A percentile compares a stretch with the other conserved stretches of the same genome.
Evolutionary conservation across 2,329 filamentous ascomycete species (phyloP).

Genomic region (Monilinia fructicola): DNA sequence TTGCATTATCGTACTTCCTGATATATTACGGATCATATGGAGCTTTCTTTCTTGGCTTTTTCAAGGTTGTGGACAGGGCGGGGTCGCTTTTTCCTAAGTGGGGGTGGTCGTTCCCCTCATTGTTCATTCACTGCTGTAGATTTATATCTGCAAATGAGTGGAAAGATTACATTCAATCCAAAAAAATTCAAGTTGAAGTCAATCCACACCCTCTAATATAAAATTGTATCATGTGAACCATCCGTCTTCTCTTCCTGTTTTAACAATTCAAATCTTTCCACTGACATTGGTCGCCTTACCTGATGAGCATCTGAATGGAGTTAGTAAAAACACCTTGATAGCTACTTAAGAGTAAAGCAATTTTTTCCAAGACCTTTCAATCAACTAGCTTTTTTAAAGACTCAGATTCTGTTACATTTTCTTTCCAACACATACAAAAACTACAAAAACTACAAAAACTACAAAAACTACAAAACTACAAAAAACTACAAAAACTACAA

Average conservation of each 20-base stretch:
- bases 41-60: background rate
- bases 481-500: too few species aligned
- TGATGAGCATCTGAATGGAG: conserved; percentile 2
- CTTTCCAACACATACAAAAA: background rate
- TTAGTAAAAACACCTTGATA: conserved; percentile 17
- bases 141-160: background rate
- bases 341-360: conserved; percentile 10
- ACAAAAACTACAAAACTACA: too few species aligned
- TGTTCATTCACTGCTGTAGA: conserved; percentile 8
- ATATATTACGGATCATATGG: background rate
- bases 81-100: background rate
- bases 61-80: background rate
- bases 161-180: background rate
- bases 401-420: background rate
- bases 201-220: background rate
- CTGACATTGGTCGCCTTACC: conserved; percentile 3
- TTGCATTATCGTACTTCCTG: background rate
- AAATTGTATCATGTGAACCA: background rate
- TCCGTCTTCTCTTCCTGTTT: background rate
- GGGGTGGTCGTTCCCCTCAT: background rate
- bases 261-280: background rate
- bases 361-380: background rate
- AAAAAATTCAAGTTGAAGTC: background rate
- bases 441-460: too few species aligned
- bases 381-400: background rate